Evolutionary conservation across 2,329 filamentous ascomycete species (phyloP), one percentile per base, ranked within the genome.

Genomic region (Penicillium griseofulvum): DNA sequence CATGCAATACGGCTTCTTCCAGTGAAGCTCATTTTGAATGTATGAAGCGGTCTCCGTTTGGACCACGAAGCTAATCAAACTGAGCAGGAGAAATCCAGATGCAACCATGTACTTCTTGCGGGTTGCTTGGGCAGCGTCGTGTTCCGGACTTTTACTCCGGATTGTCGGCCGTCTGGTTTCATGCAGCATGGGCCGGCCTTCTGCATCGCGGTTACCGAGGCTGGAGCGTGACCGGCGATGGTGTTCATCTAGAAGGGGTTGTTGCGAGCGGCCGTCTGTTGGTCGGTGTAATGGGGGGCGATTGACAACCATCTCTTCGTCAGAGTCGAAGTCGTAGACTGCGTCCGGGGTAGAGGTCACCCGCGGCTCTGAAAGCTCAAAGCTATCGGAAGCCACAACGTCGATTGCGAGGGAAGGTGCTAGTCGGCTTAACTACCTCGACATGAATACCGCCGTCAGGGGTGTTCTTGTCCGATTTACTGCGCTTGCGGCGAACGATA

Each of bases 1-100:
- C 94, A 99, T 99, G 80, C 91, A 96, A 78, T 97, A 99, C n/a
- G 94, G 90, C 79, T 99, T 99, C 77, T 95, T 85, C 94, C 94
- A 99, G 60, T 89, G 86, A 60, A 97, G 77, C 57, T 94, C 87
- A 71, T 93, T 87, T 77, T 97, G 93, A 58, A 99, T 94, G 76
- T 97, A 92, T 10, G 95, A 87, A 11, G 92, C 93, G 51, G 96
- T 91, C 80, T 97, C 93, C 4, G 94, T 97, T 82, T 99, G 94
- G 6, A 96, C 80, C 45, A 91, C 90, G 72, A 99, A 99, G 69
- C 89, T 88, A 56, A 96, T 78, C 68, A 99, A 80, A 69, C 89
- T 94, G 63, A 97, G 71, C 29, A 88, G 76, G 57, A 99, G 81
- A 74, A 97, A 97, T 63, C 91, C 83, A 49, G 83, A 87, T 1